Percentiles rank a stretch among this genome's conserved stretches.
phyloP scores from a whole-genome alignment of 1,284 basidiomycete genomes.

The Rhodotorula sp. region DNA sequence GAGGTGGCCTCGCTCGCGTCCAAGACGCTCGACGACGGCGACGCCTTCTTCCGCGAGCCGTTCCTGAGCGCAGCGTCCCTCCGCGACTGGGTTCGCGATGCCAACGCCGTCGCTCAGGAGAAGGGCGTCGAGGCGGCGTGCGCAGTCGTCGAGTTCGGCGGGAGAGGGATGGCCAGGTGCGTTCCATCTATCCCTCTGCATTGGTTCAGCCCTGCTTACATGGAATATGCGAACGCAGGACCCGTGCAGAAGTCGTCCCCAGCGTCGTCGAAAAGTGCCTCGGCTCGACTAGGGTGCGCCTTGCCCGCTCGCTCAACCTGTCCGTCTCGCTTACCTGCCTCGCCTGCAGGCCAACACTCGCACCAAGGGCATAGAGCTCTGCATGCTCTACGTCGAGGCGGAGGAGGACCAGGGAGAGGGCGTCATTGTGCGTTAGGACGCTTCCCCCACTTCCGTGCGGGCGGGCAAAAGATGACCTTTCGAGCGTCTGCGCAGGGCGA shows the following conservation, averaged over 20 bases:
- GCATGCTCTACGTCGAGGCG: conserved; percentile 87
- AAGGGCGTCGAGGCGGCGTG: conserved; percentile 88
- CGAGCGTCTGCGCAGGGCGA: conserved; percentile 61
- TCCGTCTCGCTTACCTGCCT: neutral
- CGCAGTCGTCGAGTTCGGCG: conserved; percentile 84
- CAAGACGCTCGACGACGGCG: conserved; percentile 84
- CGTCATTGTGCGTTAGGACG: conserved; percentile 70
- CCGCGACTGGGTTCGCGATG: conserved; percentile 83
- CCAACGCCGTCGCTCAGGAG: conserved; percentile 97
- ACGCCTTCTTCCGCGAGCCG: conserved; percentile 83
- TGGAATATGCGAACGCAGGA: neutral
- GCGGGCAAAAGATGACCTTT: neutral
- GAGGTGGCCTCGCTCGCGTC: conserved; percentile 81
- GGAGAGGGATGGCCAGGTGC: conserved; percentile 72
- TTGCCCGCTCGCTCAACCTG: neutral
- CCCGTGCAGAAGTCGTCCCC: conserved; percentile 75
- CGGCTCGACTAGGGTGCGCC: conserved; percentile 64
- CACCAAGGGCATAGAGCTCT: conserved; percentile 81
- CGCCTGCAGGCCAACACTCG: conserved; percentile 77
- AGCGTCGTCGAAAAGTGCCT: conserved; percentile 94
- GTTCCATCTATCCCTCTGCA: neutral
- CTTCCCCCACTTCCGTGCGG: neutral
- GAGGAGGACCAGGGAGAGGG: conserved; percentile 81
- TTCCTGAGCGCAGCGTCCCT: conserved; percentile 74
- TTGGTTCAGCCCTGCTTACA: neutral